phyloP scores from a whole-genome alignment of 192 early-diverging fungal species.

The Cladochytrium replicatum region DNA sequence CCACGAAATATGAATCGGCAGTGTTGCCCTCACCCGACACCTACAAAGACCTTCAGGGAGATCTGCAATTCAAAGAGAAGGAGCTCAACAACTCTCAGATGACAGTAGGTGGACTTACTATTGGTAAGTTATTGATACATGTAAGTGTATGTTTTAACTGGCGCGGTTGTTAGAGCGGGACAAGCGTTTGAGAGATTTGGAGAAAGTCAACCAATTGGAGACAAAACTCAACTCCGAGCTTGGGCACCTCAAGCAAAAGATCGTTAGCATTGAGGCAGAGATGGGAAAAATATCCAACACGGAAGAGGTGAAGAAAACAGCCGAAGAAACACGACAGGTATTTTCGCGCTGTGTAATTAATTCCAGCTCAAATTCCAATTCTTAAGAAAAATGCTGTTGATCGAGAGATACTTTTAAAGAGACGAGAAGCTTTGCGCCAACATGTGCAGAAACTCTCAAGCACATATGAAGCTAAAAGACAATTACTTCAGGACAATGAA shows the following conservation, averaged over 20 bases:
- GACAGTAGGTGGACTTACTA: constrained; percentile 38
- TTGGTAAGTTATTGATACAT: constrained; percentile 18
- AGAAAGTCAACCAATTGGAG: constrained; percentile 49
- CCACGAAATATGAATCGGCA: neutral
- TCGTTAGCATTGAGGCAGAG: constrained; percentile 18
- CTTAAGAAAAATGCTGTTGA: constrained; percentile 32
- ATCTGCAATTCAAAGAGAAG: constrained; percentile 50
- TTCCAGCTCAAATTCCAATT: neutral
- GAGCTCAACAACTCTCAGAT: constrained; percentile 48
- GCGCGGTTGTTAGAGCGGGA: constrained; percentile 34
- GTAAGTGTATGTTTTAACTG: neutral
- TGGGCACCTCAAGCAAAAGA: constrained; percentile 24
- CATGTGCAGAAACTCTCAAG: constrained; percentile 22
- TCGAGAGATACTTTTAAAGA: constrained; percentile 16
- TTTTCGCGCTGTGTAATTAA: neutral
- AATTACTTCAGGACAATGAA: constrained; percentile 45
- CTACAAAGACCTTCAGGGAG: constrained; percentile 42
- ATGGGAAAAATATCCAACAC: constrained; percentile 33
- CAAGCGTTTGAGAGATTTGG: constrained; percentile 37
- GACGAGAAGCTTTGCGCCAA: constrained; percentile 23
- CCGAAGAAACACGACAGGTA: constrained; percentile 28
- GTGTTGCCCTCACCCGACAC: constrained; percentile 33
- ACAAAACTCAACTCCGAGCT: constrained; percentile 43
- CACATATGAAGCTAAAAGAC: constrained; percentile 37
- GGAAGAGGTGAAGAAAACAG: constrained; percentile 30